Base-by-base conservation (phyloP, 257 asterid species). In the Ilex asprella region DNA sequence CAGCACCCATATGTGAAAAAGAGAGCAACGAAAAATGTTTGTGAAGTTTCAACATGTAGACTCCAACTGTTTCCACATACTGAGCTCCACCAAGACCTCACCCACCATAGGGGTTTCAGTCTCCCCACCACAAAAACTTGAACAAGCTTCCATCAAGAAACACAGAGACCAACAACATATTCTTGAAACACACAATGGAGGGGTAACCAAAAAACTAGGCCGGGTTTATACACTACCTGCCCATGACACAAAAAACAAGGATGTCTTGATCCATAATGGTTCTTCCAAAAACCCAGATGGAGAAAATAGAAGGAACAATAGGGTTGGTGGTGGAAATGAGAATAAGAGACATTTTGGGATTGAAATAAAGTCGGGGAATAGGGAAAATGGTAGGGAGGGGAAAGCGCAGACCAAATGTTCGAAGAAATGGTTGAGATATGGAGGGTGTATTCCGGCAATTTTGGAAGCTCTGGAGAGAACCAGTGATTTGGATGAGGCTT, bases 351-450 rank as follows among this genome's bases (percentile, higher is more conserved):
- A 43, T 31, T 50, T 0, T 51, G 62, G 67, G 51, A 30, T 58
- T 5, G 61, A 35, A 7, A 7, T 4, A 31, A 62, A 66, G 55
- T 46, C 31, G 0, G 62, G 51, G 12, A 59, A 61, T 32, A 76
- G 67, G 6, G 57, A 61, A 59, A 63, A 44, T 62, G 76, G 64
- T 63, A 70, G 5, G 32, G 73, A 29, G 56, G 71, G 71, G 68
- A 64, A 54, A 21, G 67, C 58, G 87, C 69, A 79, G 65, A 74
- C 84, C 59, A 85, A 60, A 62, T 78, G 99, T 77, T 86, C 88
- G 89, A 85, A 68, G 79, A 92, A 89, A 89, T 93, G 97, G 92
- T 76, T 43, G 56, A 83, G 70, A 65, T 91, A 89, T 47, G 91
- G 94, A 4, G 95, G 97, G 15, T 75, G 81, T 58, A 73, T 93